A percentile compares a stretch with the other conserved stretches of the same genome.
Conservation (phyloP, 306 rosid genomes). For the Pyrus bretschneideri region DNA sequence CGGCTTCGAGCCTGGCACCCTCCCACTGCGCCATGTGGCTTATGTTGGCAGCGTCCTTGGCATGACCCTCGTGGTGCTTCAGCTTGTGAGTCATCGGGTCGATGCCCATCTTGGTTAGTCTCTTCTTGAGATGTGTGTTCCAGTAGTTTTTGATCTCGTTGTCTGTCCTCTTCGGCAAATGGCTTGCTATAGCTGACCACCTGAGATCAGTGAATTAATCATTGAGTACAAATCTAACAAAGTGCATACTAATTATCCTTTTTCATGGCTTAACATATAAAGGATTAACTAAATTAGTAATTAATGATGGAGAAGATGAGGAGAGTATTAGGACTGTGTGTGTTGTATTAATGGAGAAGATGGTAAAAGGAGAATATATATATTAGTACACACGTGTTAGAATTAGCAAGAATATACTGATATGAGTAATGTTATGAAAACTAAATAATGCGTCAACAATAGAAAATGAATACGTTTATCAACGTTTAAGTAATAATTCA, state of each 20-base stretch:
- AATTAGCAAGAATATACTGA: too few relatives aligned
- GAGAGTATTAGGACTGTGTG: too few relatives aligned
- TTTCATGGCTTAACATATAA: neutral
- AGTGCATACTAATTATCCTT: neutral
- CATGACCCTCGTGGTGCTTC: slow-evolving; percentile 30
- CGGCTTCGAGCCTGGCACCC: slow-evolving; percentile 97
- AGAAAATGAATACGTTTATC: too few relatives aligned
- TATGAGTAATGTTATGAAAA: too few relatives aligned
- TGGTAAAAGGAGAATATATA: too few relatives aligned
- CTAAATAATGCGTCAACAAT: too few relatives aligned
- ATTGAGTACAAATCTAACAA: neutral
- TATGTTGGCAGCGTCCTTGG: slow-evolving; percentile 71
- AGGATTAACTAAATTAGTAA: too few relatives aligned
- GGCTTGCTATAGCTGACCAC: slow-evolving; percentile 99
- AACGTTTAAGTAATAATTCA: too few relatives aligned
- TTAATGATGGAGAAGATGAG: too few relatives aligned
- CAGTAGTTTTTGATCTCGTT: slow-evolving; percentile 95
- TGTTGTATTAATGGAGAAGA: too few relatives aligned
- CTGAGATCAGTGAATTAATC: slow-evolving; percentile 20
- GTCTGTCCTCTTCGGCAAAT: slow-evolving; percentile 86
- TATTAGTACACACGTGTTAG: too few relatives aligned
- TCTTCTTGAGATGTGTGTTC: slow-evolving; percentile 94
- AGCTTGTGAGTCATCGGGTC: slow-evolving; percentile 95
- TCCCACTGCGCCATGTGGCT: slow-evolving; percentile 99
- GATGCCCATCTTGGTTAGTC: slow-evolving; percentile 89